Evolutionary conservation across 495 filamentous ascomycete genomes (phyloP).

Genomic region (Trichoderma reesei): DNA sequence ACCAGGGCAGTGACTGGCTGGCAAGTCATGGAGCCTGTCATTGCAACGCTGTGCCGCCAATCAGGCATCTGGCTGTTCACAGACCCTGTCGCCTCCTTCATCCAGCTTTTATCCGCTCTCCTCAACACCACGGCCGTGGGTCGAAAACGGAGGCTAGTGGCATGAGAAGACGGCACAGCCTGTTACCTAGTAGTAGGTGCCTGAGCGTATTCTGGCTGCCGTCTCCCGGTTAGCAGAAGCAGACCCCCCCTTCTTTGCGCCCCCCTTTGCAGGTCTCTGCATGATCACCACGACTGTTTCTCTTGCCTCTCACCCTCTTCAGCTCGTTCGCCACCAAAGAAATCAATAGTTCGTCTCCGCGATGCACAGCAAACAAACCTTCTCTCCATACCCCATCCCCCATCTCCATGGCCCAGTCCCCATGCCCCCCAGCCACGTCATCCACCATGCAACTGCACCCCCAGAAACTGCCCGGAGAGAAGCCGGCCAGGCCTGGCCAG

Average conservation of each 20-base stretch:
- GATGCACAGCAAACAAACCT: background rate
- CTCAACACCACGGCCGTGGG: background rate
- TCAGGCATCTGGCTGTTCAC: background rate
- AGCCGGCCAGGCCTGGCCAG: constrained; percentile 4
- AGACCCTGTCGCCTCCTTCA: background rate
- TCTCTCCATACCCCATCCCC: too few relatives aligned
- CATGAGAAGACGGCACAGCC: background rate
- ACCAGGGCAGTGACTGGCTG: constrained; percentile 6
- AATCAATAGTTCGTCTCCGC: background rate
- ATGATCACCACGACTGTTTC: background rate
- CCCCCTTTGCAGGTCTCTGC: background rate
- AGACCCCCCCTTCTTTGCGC: too few relatives aligned
- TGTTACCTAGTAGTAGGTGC: too few relatives aligned
- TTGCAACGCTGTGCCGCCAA: background rate
- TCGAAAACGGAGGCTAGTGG: background rate
- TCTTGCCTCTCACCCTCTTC: background rate
- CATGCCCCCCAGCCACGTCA: background rate
- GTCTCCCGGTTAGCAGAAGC: too few relatives aligned
- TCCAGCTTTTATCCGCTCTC: background rate
- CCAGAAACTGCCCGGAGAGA: constrained; percentile 6
- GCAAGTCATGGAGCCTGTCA: background rate
- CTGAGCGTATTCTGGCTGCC: too few relatives aligned
- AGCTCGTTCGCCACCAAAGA: background rate
- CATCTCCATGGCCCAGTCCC: background rate
- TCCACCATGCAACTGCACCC: background rate